Evolutionary conservation across 1,284 basidiomycete species (phyloP).

Genomic region (Filobasidium uniguttulatum): DNA sequence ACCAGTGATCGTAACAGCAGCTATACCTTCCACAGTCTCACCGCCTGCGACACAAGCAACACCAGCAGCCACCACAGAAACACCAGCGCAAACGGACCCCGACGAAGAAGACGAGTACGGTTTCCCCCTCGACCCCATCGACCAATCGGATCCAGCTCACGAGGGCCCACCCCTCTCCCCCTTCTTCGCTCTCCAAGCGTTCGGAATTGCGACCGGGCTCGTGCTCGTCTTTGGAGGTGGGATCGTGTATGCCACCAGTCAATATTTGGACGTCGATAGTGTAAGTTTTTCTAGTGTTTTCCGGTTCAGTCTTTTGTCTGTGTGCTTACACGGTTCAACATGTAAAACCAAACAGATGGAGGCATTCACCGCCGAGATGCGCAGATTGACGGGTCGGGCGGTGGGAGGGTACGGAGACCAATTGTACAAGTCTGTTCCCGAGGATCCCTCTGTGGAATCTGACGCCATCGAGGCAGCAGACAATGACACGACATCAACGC

Average conservation of each 20-base stretch:
- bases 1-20: not conserved
- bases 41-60: not conserved
- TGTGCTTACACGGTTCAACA: not conserved
- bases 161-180: conserved; percentile 6
- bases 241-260: not conserved
- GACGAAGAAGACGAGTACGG: not conserved
- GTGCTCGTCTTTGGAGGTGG: conserved; percentile 4
- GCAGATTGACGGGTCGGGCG: not conserved
- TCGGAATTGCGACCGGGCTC: conserved; percentile 8
- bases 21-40: not conserved
- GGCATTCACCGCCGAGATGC: conserved; percentile 11
- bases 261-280: not conserved
- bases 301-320: not conserved
- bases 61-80: not conserved
- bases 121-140: not conserved
- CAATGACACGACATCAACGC: not conserved
- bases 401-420: not conserved
- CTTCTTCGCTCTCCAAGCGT: conserved; percentile 10
- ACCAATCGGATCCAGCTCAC: not conserved
- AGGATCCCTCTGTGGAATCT: not conserved
- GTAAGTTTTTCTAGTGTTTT: not conserved
- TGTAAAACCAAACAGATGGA: conserved; percentile 3
- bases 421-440: not conserved
- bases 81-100: not conserved
- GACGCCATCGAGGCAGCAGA: not conserved